Conservation (phyloP, 192 early-diverging fungal species). For the Gorgonomyces haynaldii region DNA sequence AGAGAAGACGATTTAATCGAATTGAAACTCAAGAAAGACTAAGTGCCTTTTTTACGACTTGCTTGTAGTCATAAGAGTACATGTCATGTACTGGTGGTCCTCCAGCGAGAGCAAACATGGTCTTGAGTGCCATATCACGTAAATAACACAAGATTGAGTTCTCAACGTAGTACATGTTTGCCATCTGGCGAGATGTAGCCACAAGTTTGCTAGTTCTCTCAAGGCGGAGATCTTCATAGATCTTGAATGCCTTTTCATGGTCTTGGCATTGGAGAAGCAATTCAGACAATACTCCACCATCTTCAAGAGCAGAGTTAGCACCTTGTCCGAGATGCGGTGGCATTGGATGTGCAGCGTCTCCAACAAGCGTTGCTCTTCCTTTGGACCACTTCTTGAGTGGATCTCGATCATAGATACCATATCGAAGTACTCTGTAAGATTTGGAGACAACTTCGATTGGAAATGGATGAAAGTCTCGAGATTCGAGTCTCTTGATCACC, state of each 20-base stretch:
- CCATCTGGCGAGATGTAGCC: not conserved
- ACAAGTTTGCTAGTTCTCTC: slow-evolving; percentile 1
- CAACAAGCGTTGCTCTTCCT: too few relatives aligned
- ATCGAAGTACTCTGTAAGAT: too few relatives aligned
- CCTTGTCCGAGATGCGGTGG: slow-evolving; percentile 17
- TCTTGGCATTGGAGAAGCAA: slow-evolving; percentile 1
- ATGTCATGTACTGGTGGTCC: not conserved
- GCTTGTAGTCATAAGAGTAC: slow-evolving; percentile 5
- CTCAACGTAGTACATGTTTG: not conserved
- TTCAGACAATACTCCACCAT: slow-evolving; percentile 11
- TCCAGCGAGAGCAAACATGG: too few relatives aligned
- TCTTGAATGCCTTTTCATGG: slow-evolving; percentile 6
- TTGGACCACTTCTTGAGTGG: not conserved
- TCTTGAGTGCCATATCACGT: too few relatives aligned
- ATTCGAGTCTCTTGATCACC: too few relatives aligned
- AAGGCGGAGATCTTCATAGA: slow-evolving; percentile 9
- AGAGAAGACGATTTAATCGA: too few relatives aligned
- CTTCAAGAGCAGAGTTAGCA: slow-evolving; percentile 12
- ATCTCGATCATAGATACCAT: slow-evolving; percentile 2
- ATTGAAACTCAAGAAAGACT: too few relatives aligned
- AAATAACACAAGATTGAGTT: too few relatives aligned
- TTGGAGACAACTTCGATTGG: too few relatives aligned
- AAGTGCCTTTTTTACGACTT: slow-evolving; percentile 8
- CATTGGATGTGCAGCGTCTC: slow-evolving; percentile 24
- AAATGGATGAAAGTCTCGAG: too few relatives aligned